Conservation (phyloP, 73 alveolate species). For the Uronychia binucleata region DNA sequence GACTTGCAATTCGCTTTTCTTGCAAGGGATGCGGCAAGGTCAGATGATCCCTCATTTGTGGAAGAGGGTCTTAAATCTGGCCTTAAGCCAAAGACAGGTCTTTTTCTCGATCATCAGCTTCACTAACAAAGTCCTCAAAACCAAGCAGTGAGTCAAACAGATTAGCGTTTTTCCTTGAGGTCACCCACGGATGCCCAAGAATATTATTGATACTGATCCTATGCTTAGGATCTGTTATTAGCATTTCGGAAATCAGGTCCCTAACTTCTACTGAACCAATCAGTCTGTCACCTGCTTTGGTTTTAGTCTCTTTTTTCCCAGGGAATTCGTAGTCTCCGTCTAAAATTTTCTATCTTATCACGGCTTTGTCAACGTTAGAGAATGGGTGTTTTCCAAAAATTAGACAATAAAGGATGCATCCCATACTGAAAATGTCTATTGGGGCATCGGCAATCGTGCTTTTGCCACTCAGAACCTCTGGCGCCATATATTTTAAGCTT, state of each 20-base stretch:
- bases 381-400: neutral
- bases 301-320: neutral
- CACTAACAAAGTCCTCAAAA: neutral
- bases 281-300: neutral
- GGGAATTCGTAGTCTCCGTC: slow-evolving; percentile 38
- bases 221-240: slow-evolving; percentile 7
- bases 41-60: too few species aligned
- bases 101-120: neutral
- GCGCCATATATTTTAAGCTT: slow-evolving; percentile 38
- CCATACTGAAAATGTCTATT: slow-evolving; percentile 9
- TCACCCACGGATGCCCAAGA: slow-evolving; percentile 30
- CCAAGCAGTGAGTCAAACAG: too few species aligned
- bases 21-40: too few species aligned
- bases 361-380: neutral
- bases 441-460: slow-evolving; percentile 23
- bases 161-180: too few species aligned
- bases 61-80: too few species aligned
- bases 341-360: slow-evolving; percentile 22
- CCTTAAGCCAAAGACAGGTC: neutral
- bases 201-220: slow-evolving; percentile 25
- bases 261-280: neutral
- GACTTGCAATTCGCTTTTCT: too few species aligned
- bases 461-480: slow-evolving; percentile 26
- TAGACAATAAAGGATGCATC: slow-evolving; percentile 16
- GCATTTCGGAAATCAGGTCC: slow-evolving; percentile 37